Evolutionary conservation across 2,329 filamentous ascomycete species (phyloP).

Genomic region (Metarhizium anisopliae): DNA sequence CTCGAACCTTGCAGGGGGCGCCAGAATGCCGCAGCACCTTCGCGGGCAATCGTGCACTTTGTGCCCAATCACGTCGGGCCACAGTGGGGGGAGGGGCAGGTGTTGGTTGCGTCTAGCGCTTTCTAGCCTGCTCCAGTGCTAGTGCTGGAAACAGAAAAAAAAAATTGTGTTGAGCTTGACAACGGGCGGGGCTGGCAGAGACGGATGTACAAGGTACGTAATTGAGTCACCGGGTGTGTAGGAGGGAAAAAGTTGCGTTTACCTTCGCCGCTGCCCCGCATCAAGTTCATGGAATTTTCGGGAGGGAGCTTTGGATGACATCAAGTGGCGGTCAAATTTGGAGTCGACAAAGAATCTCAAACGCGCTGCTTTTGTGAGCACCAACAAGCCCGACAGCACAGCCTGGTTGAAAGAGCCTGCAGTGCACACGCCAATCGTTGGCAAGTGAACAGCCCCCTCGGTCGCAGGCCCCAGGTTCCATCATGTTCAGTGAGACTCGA

Average conservation of each 20-base stretch:
- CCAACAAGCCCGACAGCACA: too few species aligned
- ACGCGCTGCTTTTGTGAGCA: too few species aligned
- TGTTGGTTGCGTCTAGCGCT: neutral
- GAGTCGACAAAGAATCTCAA: too few species aligned
- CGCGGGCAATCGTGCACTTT: neutral
- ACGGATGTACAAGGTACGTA: neutral
- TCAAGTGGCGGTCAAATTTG: neutral
- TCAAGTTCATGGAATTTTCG: neutral
- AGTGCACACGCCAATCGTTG: too few species aligned
- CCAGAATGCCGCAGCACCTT: constrained; percentile 25
- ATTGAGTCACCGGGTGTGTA: neutral
- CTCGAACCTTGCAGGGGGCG: constrained; percentile 24
- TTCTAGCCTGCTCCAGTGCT: neutral
- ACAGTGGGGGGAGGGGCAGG: neutral
- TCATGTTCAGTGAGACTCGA: too few species aligned
- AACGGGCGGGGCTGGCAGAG: too few species aligned
- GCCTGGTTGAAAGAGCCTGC: too few species aligned
- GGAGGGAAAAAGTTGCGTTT: neutral
- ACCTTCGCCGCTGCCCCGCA: neutral
- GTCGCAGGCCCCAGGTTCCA: too few species aligned
- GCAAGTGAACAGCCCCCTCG: too few species aligned
- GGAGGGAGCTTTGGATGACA: neutral
- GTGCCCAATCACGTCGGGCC: neutral
- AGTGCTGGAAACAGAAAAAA: neutral
- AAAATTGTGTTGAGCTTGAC: neutral